phyloP scores from a whole-genome alignment of 805 yeast genomes.

The Wickerhamomyces canadensis region DNA sequence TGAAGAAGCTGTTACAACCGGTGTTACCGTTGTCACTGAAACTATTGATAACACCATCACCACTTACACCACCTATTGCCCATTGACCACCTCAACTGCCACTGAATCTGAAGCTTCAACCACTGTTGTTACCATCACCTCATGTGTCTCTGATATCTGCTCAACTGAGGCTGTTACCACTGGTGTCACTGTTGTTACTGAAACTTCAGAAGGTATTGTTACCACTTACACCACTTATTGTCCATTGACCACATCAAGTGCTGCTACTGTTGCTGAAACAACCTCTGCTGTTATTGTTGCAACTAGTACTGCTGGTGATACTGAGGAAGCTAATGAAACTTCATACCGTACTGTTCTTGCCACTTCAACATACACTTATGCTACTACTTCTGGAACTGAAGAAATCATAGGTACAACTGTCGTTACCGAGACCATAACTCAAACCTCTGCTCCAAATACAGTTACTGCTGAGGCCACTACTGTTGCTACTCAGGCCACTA shows the following conservation, averaged over 20 bases:
- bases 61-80: constrained; percentile 20
- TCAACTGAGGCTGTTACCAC: constrained; percentile 13
- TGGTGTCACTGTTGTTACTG: constrained; percentile 16
- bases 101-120: constrained; percentile 8
- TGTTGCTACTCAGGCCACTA: not conserved
- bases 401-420: constrained; percentile 5
- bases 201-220: constrained; percentile 16
- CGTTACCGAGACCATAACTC: constrained; percentile 6
- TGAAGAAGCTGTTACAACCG: constrained; percentile 21
- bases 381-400: constrained; percentile 5
- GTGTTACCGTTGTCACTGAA: constrained; percentile 24
- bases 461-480: constrained; percentile 4
- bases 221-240: constrained; percentile 6
- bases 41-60: constrained; percentile 22
- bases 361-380: constrained; percentile 10
- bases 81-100: constrained; percentile 11
- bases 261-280: constrained; percentile 7
- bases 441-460: constrained; percentile 5
- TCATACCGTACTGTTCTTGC: constrained; percentile 12
- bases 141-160: constrained; percentile 2
- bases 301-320: constrained; percentile 7
- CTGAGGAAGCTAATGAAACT: constrained; percentile 1
- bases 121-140: constrained; percentile 22
- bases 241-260: constrained; percentile 5
- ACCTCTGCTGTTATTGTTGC: constrained; percentile 8